Percentiles rank a stretch among this genome's conserved stretches.
Evolutionary conservation across 2,329 filamentous ascomycete genomes (phyloP).

Genomic region (Alternaria incomplexa): DNA sequence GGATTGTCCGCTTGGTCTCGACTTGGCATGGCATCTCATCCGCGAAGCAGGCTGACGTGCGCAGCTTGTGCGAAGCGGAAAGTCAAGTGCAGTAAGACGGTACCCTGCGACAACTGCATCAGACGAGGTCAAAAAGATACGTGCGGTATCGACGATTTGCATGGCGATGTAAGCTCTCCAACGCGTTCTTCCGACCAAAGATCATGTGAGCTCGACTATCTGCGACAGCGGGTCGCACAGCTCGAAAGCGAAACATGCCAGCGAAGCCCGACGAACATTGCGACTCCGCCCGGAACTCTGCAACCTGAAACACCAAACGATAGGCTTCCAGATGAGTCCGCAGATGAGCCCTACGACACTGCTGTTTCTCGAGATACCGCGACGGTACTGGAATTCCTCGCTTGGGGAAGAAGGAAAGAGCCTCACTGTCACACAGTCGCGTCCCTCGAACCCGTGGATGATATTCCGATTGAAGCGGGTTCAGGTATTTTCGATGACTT

Average conservation of each 20-base stretch:
- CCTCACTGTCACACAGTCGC: conserved; percentile 14
- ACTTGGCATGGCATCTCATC: neutral
- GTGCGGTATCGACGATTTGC: conserved; percentile 8
- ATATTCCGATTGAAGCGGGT: conserved; percentile 30
- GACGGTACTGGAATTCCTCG: conserved; percentile 55
- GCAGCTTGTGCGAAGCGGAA: conserved; percentile 37
- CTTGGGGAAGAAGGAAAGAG: conserved; percentile 56
- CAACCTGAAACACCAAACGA: neutral
- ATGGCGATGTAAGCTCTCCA: neutral
- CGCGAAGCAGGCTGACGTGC: conserved; percentile 27
- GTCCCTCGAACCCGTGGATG: conserved; percentile 9
- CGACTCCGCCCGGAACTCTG: neutral
- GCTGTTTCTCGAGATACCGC: conserved; percentile 48
- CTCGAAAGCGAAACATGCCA: conserved; percentile 24
- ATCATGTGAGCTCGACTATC: conserved; percentile 15
- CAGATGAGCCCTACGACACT: neutral
- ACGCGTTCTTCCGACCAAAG: neutral
- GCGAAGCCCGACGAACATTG: conserved; percentile 12
- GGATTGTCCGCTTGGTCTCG: neutral
- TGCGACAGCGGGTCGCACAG: conserved; percentile 31
- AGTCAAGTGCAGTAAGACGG: conserved; percentile 49
- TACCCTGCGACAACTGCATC: conserved; percentile 51
- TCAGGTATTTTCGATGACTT: neutral
- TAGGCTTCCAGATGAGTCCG: neutral
- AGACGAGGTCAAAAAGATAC: conserved; percentile 25